Evolutionary conservation across 129 eudicot species (phyloP), one percentile per base, ranked within the genome.

Genomic region (Sambucus nigra): DNA sequence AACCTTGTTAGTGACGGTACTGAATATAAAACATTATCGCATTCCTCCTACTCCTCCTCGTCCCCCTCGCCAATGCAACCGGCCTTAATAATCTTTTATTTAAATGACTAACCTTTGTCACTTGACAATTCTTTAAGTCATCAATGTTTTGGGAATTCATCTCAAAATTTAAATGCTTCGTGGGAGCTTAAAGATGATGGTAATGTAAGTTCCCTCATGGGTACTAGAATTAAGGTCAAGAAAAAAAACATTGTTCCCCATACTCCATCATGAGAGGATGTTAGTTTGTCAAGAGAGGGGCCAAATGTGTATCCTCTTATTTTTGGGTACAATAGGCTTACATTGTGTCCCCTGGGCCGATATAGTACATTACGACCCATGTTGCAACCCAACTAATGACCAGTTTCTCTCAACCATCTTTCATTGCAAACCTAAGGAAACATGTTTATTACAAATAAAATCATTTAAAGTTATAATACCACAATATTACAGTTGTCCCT

Each of bases 11-110:
- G 76, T 24, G 88, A 81, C 14, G 85, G 74, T 49, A 74, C 70
- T 45, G 93, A 69, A 25, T 70, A 47, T n/a, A n/a, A n/a, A n/a
- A n/a, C n/a, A n/a, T n/a, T n/a, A 40, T 73, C 87, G 57, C 79
- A 41, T 57, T 75, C 88, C 8, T 79, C 89, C 0, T 80, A 86
- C 0, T 77, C 84, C 5, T 69, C 97, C 5, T 75, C 94, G 19
- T 69, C n/a, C n/a, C n/a, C n/a, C n/a, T n/a, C n/a, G n/a, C n/a
- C 80, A 45, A 68, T 66, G 63, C 82, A 76, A 59, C 81, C 80
- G 45, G 21, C 74, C 2, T 13, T 50, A 20, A 84, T 69, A 67
- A 78, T 70, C 60, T 60, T 89, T 35, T 79, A 80, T 70, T 68
- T 89, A 32, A 81, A 64, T 47, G 86, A 73, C 51, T 78, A 80